Evolutionary conservation across 2,329 filamentous ascomycete genomes (phyloP), one percentile per base, ranked within the genome.

Genomic region (Tolypocladium album): DNA sequence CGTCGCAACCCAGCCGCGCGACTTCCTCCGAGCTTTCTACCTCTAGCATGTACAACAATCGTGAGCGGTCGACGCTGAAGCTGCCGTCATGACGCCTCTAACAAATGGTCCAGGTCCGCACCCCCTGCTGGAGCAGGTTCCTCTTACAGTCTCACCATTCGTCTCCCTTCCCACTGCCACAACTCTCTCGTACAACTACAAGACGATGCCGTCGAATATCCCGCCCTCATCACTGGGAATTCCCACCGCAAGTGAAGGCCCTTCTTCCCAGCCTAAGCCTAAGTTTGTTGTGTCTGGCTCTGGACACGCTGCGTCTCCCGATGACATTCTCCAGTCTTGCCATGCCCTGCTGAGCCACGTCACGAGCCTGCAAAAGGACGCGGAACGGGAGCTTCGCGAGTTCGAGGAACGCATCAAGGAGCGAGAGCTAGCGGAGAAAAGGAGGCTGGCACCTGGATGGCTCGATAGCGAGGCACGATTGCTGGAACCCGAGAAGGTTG

Each of bases 141-240:
- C 94, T 38, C 79, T 99, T 59, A 95, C 92, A 57, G 92, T 97
- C 53, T 97, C 93, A 3, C 94, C 94, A 34, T 97, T 97, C 78
- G 85, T 97, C 68, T 89, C 88, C 62, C 87, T 99, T 39, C 94
- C 94, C 13, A 88, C 90, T 38, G 88, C 93, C 34, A 89, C 92
- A 24, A 96, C 92, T 0, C 85, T 99, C 9, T 93, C 94, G 31
- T 97, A 97, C 78, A 96, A 91, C 67, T 97, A 97, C 82, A 93
- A 92, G 71, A 83, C 86, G 13, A 88, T 97, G 70, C 90, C 93
- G 0, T 93, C 91, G 0, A 89, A 91, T 2, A 84, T 97, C 0
- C 93, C 94, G 2, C 68, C 73, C 3, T 73, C 74, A 1, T 65
- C 68, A 34, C 62, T 74, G 27, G 72, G 71, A 59, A 69, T 76